Evolutionary conservation across 495 filamentous ascomycete genomes (phyloP).

Genomic region (Aspergillus saccharolyticus): DNA sequence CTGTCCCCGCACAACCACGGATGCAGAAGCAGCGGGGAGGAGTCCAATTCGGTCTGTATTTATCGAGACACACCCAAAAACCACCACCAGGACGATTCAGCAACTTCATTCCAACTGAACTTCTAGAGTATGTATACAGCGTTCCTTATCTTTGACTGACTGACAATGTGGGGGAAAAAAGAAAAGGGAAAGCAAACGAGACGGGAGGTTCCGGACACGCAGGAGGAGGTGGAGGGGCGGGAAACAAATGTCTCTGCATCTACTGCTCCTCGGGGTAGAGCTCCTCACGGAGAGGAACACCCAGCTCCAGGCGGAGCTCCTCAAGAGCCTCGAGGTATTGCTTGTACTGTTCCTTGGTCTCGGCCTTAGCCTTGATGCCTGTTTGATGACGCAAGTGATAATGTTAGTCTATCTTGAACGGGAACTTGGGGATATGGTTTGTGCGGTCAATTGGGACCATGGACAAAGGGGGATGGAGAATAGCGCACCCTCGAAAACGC

Average conservation of each 20-base stretch:
- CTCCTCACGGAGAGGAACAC: conserved; percentile 86
- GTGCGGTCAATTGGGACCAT: not conserved
- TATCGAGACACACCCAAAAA: conserved; percentile 3
- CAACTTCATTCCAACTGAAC: conserved; percentile 34
- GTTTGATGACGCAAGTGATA: conserved; percentile 17
- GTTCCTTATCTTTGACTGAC: conserved; percentile 32
- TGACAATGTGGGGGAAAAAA: conserved; percentile 24
- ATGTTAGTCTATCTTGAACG: conserved; percentile 7
- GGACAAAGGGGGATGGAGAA: conserved; percentile 1
- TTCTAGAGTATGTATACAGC: conserved; percentile 47
- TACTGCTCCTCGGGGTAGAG: conserved; percentile 78
- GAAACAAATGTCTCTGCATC: conserved; percentile 17
- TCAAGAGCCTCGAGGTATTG: conserved; percentile 95
- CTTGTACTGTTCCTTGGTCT: conserved; percentile 95
- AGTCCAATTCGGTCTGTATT: not conserved
- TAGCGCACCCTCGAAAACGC: conserved; percentile 89
- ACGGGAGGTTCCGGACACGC: conserved; percentile 6
- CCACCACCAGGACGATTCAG: not conserved
- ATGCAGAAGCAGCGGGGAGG: not conserved
- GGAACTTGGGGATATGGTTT: not conserved
- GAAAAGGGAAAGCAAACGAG: conserved; percentile 24
- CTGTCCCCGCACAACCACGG: not conserved
- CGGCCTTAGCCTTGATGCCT: conserved; percentile 99
- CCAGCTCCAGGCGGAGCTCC: conserved; percentile 86
- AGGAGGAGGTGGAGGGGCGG: not conserved